These are phyloP conservation scores for Ceratocystis harringtonii DNA, from an alignment of 2,329 filamentous ascomycete genomes.

Conservation along the genomic window DNA sequence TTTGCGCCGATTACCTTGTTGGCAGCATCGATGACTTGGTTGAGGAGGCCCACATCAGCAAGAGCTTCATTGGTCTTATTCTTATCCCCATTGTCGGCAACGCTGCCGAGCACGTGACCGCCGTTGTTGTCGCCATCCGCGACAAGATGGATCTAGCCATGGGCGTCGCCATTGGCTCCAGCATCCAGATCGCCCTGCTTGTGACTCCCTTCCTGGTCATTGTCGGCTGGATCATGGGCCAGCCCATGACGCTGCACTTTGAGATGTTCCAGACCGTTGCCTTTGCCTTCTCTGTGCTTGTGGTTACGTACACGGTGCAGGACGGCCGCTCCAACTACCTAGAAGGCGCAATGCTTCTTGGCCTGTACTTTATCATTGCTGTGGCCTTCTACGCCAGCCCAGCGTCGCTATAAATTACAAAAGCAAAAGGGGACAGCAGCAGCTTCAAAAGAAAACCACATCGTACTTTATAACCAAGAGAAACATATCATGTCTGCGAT, in stretches of 20 bases:
- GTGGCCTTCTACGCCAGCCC: constrained; percentile 45
- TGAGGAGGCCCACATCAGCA: constrained; percentile 54
- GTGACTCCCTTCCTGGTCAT: constrained; percentile 70
- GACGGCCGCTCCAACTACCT: constrained; percentile 77
- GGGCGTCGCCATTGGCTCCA: constrained; percentile 67
- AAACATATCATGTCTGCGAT: neutral
- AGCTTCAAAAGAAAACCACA: neutral
- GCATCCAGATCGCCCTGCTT: constrained; percentile 68
- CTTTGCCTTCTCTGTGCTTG: constrained; percentile 59
- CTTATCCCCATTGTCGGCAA: constrained; percentile 69
- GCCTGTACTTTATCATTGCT: constrained; percentile 44
- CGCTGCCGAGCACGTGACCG: constrained; percentile 67
- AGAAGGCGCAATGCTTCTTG: constrained; percentile 54
- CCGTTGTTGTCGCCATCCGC: constrained; percentile 61
- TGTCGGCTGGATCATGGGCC: constrained; percentile 60
- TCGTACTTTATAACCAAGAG: no score
- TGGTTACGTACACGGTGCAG: constrained; percentile 62
- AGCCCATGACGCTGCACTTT: constrained; percentile 65
- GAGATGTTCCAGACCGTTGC: constrained; percentile 78
- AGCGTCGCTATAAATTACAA: constrained; percentile 17
- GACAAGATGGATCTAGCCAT: constrained; percentile 64
- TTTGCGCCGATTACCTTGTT: constrained; percentile 65
- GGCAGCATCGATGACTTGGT: constrained; percentile 62
- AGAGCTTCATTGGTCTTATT: constrained; percentile 68
- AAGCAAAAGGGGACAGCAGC: neutral